Evolutionary conservation across 257 asterid species (phyloP).

Genomic region (Fraxinus americana): DNA sequence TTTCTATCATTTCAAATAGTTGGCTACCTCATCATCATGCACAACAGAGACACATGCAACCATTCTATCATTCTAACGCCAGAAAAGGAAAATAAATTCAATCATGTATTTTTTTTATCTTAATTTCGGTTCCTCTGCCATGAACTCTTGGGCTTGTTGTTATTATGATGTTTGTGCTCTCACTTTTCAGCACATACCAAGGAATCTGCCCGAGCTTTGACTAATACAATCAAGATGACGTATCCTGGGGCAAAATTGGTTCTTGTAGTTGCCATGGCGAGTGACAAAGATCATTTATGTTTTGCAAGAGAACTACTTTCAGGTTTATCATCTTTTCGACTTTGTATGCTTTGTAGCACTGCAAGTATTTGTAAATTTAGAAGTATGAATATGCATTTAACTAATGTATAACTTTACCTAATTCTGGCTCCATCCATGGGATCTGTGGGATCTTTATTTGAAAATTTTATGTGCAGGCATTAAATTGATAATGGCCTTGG

Average conservation of each 20-base stretch:
- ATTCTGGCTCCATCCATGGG: too few species aligned
- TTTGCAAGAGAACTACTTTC: slow-evolving; percentile 75
- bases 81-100: not conserved
- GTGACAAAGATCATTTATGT: slow-evolving; percentile 85
- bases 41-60: not conserved
- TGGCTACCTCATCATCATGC: not conserved
- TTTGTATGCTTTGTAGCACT: slow-evolving; percentile 15
- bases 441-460: too few species aligned
- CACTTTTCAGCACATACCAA: slow-evolving; percentile 84
- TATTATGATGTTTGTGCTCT: slow-evolving; percentile 14
- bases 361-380: slow-evolving; percentile 12
- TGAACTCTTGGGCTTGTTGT: slow-evolving; percentile 8
- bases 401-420: not conserved
- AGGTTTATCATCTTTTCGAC: slow-evolving; percentile 48
- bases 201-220: slow-evolving; percentile 88
- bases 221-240: slow-evolving; percentile 53
- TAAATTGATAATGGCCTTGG: not conserved
- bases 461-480: not conserved
- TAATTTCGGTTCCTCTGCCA: slow-evolving; percentile 6
- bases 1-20: not conserved
- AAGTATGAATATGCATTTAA: not conserved
- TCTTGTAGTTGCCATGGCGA: slow-evolving; percentile 91
- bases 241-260: slow-evolving; percentile 58
- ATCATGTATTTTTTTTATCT: slow-evolving; percentile 18
- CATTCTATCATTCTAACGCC: not conserved